Evolutionary conservation across 2,329 filamentous ascomycete genomes (phyloP).

Genomic region (Penicillium thymicola): DNA sequence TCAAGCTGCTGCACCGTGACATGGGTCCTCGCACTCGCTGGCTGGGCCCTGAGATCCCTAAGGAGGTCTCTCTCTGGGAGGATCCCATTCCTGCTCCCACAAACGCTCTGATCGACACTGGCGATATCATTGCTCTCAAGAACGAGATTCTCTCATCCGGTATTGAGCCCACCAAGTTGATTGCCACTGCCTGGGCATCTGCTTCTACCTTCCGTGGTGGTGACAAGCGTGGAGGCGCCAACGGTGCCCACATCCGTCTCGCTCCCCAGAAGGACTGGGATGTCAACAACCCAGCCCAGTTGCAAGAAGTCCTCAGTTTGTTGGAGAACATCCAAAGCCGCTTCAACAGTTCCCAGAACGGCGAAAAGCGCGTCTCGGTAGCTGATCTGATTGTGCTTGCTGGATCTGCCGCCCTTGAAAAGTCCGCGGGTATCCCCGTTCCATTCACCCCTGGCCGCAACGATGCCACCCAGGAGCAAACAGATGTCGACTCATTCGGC

Average conservation of each 20-base stretch:
- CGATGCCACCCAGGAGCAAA: conserved; percentile 70
- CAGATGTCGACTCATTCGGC: conserved; percentile 61
- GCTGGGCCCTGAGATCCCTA: conserved; percentile 70
- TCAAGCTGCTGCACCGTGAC: conserved; percentile 79
- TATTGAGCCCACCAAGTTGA: conserved; percentile 58
- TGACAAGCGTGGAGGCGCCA: conserved; percentile 80
- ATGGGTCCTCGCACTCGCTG: conserved; percentile 69
- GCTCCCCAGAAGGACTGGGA: conserved; percentile 69
- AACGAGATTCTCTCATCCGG: conserved; percentile 63
- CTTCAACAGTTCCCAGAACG: conserved; percentile 56
- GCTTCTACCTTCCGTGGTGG: conserved; percentile 70
- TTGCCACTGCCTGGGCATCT: conserved; percentile 66
- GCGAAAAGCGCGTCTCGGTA: conserved; percentile 70
- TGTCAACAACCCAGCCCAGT: conserved; percentile 68
- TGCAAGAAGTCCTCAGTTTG: conserved; percentile 58
- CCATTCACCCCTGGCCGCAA: conserved; percentile 71
- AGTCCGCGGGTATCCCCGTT: conserved; percentile 63
- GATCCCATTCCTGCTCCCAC: conserved; percentile 64
- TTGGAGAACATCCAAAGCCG: conserved; percentile 64
- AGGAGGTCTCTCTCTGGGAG: conserved; percentile 69
- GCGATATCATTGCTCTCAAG: conserved; percentile 65
- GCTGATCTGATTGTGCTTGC: conserved; percentile 75
- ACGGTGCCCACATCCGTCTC: conserved; percentile 73
- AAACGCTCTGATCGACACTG: conserved; percentile 58
- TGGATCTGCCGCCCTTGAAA: conserved; percentile 68